Evolutionary conservation across 2,329 filamentous ascomycete species (phyloP).

Genomic region (Colletotrichum spaethianum): DNA sequence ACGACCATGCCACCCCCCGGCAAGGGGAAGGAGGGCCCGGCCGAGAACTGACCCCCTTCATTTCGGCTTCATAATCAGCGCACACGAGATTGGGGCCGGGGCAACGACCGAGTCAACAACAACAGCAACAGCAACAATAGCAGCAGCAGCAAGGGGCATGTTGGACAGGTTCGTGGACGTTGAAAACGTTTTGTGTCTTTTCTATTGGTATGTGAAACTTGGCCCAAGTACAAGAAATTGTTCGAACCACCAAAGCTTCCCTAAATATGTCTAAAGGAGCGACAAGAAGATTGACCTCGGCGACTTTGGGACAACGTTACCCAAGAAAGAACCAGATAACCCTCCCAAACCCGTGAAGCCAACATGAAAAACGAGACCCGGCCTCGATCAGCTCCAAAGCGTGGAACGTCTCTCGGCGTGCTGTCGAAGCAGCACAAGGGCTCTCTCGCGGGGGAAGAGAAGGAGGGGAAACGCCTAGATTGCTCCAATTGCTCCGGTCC

Average conservation of each 20-base stretch:
- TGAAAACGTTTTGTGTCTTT: not conserved
- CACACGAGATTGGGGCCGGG: not conserved
- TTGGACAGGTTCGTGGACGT: not conserved
- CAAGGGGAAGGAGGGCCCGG: not conserved
- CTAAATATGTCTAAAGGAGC: not conserved
- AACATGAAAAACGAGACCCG: not conserved
- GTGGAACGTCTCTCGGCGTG: not conserved
- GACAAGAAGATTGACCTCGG: not conserved
- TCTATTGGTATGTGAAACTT: not conserved
- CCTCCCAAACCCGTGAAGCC: not conserved
- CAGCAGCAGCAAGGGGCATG: not conserved
- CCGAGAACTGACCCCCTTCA: constrained; percentile 11
- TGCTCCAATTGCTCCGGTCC: constrained; percentile 34
- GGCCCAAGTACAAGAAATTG: not conserved
- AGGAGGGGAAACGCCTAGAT: constrained; percentile 31
- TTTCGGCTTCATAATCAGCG: constrained; percentile 19
- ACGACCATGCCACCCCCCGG: not conserved
- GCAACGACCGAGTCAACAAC: not conserved
- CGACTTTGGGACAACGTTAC: not conserved
- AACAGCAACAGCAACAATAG: not conserved
- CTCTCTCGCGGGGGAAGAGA: not conserved
- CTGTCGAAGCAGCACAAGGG: not conserved
- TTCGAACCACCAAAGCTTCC: not conserved
- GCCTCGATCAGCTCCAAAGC: not conserved
- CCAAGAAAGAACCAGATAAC: not conserved